These are phyloP conservation scores for Cornus florida DNA, from an alignment of 148 eudicot genomes.

Conservation along the genomic window DNA sequence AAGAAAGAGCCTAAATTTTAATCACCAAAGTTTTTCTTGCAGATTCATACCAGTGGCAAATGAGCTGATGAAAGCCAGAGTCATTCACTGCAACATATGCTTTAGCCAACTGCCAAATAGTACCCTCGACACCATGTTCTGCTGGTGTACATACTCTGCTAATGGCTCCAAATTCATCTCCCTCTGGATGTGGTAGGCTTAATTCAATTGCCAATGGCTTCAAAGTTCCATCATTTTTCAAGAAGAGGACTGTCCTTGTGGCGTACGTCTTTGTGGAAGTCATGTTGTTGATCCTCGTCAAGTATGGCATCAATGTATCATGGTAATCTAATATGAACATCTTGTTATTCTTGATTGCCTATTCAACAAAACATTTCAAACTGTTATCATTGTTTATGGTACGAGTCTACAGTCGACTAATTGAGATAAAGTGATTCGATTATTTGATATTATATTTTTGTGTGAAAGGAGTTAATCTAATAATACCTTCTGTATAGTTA, in stretches of 20 bases:
- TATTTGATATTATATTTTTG: neutral
- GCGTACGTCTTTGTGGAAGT: slow-evolving; percentile 65
- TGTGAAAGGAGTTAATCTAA: neutral
- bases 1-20: neutral
- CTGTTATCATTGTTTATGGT: neutral
- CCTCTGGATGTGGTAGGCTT: slow-evolving; percentile 65
- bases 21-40: neutral
- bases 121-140: slow-evolving; percentile 51
- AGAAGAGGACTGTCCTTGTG: slow-evolving; percentile 68
- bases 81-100: slow-evolving; percentile 84
- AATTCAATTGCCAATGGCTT: slow-evolving; percentile 76
- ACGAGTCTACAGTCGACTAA: too few relatives aligned
- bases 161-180: slow-evolving; percentile 47
- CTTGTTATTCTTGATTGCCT: slow-evolving; percentile 57
- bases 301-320: slow-evolving; percentile 63
- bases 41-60: slow-evolving; percentile 73
- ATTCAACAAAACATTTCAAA: neutral
- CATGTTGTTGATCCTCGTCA: slow-evolving; percentile 62
- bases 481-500: slow-evolving; percentile 51
- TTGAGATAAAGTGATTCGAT: neutral
- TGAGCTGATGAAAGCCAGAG: slow-evolving; percentile 75
- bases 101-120: slow-evolving; percentile 81
- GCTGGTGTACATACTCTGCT: slow-evolving; percentile 67
- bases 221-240: slow-evolving; percentile 64
- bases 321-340: slow-evolving; percentile 78